Base-by-base conservation (phyloP, 306 rosid genomes). In the Vigna reflexopilosa region DNA sequence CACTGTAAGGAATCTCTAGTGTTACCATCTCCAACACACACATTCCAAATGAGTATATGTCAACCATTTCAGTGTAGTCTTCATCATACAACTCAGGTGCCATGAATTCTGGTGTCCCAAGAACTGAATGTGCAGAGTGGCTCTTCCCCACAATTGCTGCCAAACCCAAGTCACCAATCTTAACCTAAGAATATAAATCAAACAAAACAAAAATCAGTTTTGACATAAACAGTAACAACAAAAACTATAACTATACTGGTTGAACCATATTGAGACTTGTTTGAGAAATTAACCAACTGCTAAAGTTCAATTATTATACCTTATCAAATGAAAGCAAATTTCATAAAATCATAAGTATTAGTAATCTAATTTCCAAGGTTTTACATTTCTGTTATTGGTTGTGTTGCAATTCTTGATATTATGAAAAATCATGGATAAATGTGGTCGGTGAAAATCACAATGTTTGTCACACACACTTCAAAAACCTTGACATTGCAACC, bases 41-140 rank as follows among this genome's bases (percentile, higher is more conserved):
- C 97, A 94, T 89, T 11, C 98, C 98, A 70, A 92, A 94, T 16
- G 98, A 92, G 80, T 92, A 94, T 51, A 94, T 94, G 78, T 94
- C 98, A 54, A 94, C 97, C 85, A 90, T 49, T 77, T 92, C 97
- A 0, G 96, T 92, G 83, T 94, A 94, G 52, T 83, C 38, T 70
- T 90, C 97, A 1, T 92, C 97, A n/a, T 94, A 94, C 1, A 94
- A 85, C 84, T 92, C 98, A 0, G 96, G 97, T 1, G 98, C 97
- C 98, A 94, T 94, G 52, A 91, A 94, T 75, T 91, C 97, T 0
- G 96, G 96, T 9, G 97, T 94, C 48, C 98, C 98, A 0, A 94
- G 79, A 16, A 92, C 83, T 8, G 97, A 92, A 87, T 94, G 97
- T 6, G 98, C 93, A 12, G 82, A 88, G 30, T 92, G 97, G 30